Conservation (phyloP, 2,329 filamentous ascomycete species). For the Fusarium continuum region DNA sequence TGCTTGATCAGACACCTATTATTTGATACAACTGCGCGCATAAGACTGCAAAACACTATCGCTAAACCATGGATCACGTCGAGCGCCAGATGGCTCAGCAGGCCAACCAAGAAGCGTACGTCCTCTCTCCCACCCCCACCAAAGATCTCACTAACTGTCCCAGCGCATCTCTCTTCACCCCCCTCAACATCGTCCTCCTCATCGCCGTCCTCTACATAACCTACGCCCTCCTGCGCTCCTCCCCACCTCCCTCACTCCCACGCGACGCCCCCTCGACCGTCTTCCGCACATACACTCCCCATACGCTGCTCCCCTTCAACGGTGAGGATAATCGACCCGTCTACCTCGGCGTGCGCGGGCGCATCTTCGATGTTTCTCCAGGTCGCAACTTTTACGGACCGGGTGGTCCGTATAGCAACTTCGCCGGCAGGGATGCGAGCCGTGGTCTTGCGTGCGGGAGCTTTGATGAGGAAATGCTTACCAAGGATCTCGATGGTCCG, state of each 20-base stretch:
- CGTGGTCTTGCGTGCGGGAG: conserved; percentile 88
- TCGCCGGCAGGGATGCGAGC: conserved; percentile 90
- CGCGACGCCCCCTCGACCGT: conserved; percentile 66
- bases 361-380: conserved; percentile 87
- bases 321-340: conserved; percentile 78
- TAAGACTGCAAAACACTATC: not conserved
- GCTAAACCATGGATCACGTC: conserved; percentile 64
- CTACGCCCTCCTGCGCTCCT: conserved; percentile 64
- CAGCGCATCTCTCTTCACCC: conserved; percentile 62
- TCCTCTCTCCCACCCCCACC: not conserved
- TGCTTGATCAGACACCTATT: not conserved
- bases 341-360: conserved; percentile 89
- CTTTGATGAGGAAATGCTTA: conserved; percentile 96
- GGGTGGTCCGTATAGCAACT: conserved; percentile 94
- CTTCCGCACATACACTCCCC: conserved; percentile 77
- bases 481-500: conserved; percentile 85
- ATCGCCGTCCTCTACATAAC: conserved; percentile 65
- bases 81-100: conserved; percentile 64
- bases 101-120: conserved; percentile 57
- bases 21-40: not conserved
- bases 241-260: conserved; percentile 57
- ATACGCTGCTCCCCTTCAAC: conserved; percentile 85
- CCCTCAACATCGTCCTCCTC: conserved; percentile 70
- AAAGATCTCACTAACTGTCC: not conserved
- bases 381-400: conserved; percentile 97